Evolutionary conservation across 2,329 filamentous ascomycete species (phyloP), one percentile per base, ranked within the genome.

Genomic region (Madurella mycetomatis): DNA sequence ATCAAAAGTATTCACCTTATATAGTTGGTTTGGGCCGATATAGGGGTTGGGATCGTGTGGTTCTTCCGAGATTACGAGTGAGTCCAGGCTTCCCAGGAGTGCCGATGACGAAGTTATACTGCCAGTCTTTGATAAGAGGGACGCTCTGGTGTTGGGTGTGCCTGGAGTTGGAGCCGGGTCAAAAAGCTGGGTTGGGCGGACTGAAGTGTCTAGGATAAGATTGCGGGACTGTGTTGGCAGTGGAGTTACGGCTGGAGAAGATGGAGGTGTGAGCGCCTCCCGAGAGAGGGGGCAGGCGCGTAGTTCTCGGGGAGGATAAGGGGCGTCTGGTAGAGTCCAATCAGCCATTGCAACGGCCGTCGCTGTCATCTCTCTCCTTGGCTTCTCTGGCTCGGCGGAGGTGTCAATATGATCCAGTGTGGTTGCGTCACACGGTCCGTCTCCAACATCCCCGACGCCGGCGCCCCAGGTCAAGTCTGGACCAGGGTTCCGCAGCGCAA

Each of bases 61-160:
- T 15, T 55, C 47, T 9, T 58, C 56, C 2, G 49, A 7, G 4
- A 48, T 50, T 16, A 45, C 41, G 1, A 53, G 50, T 0, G 56
- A 58, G 30, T 53, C 53, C 4, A 53, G 43, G 25, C 46, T 58
- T 8, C 34, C 47, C 1, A 51, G 25, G 4, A 49, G 2, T 2
- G 32, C 49, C 0, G 49, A 55, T 3, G 56, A 55, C 1, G 50
- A 58, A 4, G 40, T 19, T n/a, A 42, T 30, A 19, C 47, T 51
- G 49, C 56, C 53, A 40, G 25, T 48, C n/a, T 51, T 41, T 5
- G 56, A 58, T 19, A 51, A 37, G 44, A 52, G 42, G 1, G 53
- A 56, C 25, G 47, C 42, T 18, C 51, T 51, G 12, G 47, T 54
- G 49, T 45, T 44, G 4, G 47, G 39, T 9, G 48, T 55, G 17